phyloP scores from a whole-genome alignment of 1,284 basidiomycete species.

The Sporisorium exsertum region DNA sequence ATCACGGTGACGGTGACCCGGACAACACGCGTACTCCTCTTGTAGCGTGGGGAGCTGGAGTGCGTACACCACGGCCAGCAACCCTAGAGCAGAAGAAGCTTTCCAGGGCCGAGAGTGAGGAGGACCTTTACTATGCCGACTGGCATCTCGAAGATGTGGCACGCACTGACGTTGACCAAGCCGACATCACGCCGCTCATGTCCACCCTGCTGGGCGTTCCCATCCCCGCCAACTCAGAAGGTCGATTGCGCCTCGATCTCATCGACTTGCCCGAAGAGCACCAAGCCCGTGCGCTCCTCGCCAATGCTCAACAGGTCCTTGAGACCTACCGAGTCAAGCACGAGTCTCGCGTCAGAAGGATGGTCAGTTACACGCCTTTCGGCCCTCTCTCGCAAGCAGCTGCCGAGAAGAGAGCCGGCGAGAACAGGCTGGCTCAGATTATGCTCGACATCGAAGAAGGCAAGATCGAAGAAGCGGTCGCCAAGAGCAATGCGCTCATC shows the following conservation, averaged over 20 bases:
- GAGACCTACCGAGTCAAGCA: slow-evolving; percentile 86
- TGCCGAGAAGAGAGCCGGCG: slow-evolving; percentile 68
- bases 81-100: slow-evolving; percentile 9
- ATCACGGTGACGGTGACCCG: slow-evolving; percentile 89
- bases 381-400: slow-evolving; percentile 10
- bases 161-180: slow-evolving; percentile 78
- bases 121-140: slow-evolving; percentile 53
- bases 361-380: slow-evolving; percentile 56
- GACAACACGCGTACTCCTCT: slow-evolving; percentile 88
- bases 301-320: slow-evolving; percentile 81
- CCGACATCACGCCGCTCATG: slow-evolving; percentile 85
- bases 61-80: slow-evolving; percentile 35
- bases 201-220: slow-evolving; percentile 60
- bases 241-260: slow-evolving; percentile 67
- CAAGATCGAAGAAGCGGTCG: slow-evolving; percentile 74
- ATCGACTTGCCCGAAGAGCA: slow-evolving; percentile 69
- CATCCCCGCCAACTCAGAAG: slow-evolving; percentile 69
- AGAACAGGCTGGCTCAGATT: slow-evolving; percentile 69
- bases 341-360: slow-evolving; percentile 26
- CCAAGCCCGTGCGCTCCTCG: slow-evolving; percentile 75
- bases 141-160: slow-evolving; percentile 55
- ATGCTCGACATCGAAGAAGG: slow-evolving; percentile 59
- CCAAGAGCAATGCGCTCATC: slow-evolving; percentile 75
- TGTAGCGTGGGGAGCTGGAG: slow-evolving; percentile 84
- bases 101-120: slow-evolving; percentile 7